A percentile compares a stretch with the other conserved stretches of the same genome.
Conservation (phyloP, 2,329 filamentous ascomycete species). For the Nigrospora oryzae region DNA sequence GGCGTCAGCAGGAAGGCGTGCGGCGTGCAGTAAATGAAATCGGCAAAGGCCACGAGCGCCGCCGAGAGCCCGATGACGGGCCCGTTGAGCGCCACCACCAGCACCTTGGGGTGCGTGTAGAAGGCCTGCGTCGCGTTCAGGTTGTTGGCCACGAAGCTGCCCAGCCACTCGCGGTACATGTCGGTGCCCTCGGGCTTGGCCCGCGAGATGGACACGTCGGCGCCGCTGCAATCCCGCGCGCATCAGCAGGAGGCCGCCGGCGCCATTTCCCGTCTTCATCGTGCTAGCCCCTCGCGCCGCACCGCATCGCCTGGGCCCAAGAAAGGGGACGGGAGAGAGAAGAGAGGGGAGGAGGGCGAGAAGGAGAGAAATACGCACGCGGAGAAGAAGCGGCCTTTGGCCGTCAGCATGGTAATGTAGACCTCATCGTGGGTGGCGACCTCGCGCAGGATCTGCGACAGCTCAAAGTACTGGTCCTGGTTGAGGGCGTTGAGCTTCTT, state of each 20-base stretch:
- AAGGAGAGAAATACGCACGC: constrained; percentile 49
- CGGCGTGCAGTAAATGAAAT: constrained; percentile 86
- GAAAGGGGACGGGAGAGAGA: background rate
- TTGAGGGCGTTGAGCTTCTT: constrained; percentile 82
- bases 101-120: constrained; percentile 88
- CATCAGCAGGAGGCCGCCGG: no score
- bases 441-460: constrained; percentile 66
- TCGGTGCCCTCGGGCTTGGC: constrained; percentile 13
- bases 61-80: constrained; percentile 84
- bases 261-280: no score
- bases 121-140: constrained; percentile 85
- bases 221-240: constrained; percentile 36
- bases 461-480: constrained; percentile 65
- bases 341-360: background rate
- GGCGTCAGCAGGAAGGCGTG: constrained; percentile 82
- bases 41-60: constrained; percentile 71
- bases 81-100: constrained; percentile 85
- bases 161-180: constrained; percentile 48
- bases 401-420: constrained; percentile 76
- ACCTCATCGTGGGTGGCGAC: constrained; percentile 73
- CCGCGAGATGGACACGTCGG: constrained; percentile 56
- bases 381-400: constrained; percentile 77
- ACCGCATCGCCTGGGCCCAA: background rate
- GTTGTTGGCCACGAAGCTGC: constrained; percentile 74
- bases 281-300: no score